Conservation (phyloP, 176 grass and related monocot species). For the Panicum miliaceum region DNA sequence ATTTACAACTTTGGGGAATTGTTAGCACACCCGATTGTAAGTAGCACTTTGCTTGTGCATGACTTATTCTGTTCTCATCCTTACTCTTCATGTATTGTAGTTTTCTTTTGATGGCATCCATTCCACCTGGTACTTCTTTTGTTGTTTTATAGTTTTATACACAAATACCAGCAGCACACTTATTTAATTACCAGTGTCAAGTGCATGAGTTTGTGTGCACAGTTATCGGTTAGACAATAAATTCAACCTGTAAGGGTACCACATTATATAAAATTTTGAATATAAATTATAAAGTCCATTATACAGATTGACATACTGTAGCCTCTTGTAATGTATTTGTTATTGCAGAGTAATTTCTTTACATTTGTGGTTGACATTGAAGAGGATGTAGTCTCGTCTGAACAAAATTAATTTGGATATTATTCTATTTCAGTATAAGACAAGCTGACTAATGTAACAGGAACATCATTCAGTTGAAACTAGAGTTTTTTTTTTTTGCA, state of each 20-base stretch:
- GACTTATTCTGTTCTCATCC: background rate
- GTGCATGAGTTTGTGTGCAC: background rate
- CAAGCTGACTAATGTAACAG: background rate
- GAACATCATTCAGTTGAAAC: background rate
- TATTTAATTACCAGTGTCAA: background rate
- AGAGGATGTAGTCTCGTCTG: background rate
- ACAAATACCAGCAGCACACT: background rate
- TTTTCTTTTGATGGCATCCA: conserved; percentile 3
- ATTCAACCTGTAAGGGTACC: background rate
- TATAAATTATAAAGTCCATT: background rate
- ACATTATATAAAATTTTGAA: background rate
- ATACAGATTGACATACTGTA: background rate
- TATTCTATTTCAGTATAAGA: background rate
- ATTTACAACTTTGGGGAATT: conserved; percentile 97
- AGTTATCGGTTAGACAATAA: background rate
- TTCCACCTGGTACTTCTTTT: conserved; percentile 10
- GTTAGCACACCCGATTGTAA: conserved; percentile 93
- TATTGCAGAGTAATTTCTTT: background rate
- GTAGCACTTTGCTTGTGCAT: conserved; percentile 31
- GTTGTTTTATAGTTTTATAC: background rate
- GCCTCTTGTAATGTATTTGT: background rate
- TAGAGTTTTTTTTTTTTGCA: background rate
- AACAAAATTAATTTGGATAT: conserved; percentile 9
- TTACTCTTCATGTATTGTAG: background rate
- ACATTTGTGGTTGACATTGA: background rate